phyloP scores from a whole-genome alignment of 257 asterid species.

The Mitragyna speciosa region DNA sequence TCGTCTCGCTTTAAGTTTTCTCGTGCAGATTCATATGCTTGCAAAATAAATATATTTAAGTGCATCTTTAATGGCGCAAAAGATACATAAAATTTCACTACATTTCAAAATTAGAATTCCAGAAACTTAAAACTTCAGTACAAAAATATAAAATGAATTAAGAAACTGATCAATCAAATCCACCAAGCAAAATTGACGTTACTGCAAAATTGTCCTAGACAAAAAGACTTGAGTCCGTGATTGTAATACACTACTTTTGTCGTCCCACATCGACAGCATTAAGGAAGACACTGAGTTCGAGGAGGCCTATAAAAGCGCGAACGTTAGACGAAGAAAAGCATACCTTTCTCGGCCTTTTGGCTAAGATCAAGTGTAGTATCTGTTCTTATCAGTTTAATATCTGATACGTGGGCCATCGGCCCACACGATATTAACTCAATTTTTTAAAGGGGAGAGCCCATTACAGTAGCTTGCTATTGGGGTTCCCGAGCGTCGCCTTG shows the following conservation, averaged over 20 bases:
- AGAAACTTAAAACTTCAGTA: too few relatives aligned
- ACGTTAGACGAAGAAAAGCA: neutral
- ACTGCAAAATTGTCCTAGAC: neutral
- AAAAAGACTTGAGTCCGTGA: neutral
- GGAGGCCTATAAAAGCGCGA: neutral
- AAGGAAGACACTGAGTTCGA: neutral
- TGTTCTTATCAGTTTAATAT: conserved; percentile 71
- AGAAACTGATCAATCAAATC: too few relatives aligned
- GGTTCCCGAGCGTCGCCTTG: neutral
- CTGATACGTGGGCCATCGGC: conserved; percentile 2
- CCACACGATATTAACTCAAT: neutral
- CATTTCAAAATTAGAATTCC: too few relatives aligned
- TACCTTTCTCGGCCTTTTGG: conserved; percentile 78
- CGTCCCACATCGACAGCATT: neutral
- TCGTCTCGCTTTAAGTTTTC: too few relatives aligned
- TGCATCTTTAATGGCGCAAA: too few relatives aligned
- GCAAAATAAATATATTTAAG: too few relatives aligned
- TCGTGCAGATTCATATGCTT: too few relatives aligned
- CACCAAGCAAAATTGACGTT: too few relatives aligned
- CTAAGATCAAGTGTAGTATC: conserved; percentile 68
- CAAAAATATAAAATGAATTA: too few relatives aligned
- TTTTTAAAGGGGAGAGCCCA: neutral
- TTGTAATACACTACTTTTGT: neutral
- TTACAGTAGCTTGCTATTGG: neutral
- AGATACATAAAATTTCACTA: too few relatives aligned